A percentile compares a stretch with the other conserved stretches of the same genome.
Evolutionary conservation across 2,329 filamentous ascomycete species (phyloP).

Genomic region (Penicillium hordei): DNA sequence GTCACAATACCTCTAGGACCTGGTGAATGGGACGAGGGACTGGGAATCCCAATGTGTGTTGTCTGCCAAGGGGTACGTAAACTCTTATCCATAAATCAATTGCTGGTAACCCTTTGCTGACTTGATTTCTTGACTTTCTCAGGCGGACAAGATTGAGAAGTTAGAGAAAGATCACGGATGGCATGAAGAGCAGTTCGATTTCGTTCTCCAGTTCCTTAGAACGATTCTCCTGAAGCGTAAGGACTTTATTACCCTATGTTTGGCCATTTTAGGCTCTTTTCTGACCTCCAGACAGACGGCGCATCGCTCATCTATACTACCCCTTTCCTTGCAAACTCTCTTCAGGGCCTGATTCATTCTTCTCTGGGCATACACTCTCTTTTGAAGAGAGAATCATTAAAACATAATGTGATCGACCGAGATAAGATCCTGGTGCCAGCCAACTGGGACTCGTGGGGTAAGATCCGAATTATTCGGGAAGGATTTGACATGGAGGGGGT

Average conservation of each 20-base stretch:
- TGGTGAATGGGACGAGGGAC: slow-evolving; percentile 88
- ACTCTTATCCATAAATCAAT: not conserved
- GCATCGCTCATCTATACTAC: slow-evolving; percentile 83
- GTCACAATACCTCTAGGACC: slow-evolving; percentile 76
- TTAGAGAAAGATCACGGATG: slow-evolving; percentile 87
- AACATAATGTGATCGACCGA: slow-evolving; percentile 87
- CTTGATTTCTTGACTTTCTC: slow-evolving; percentile 1
- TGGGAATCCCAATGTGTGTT: slow-evolving; percentile 84
- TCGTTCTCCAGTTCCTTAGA: slow-evolving; percentile 87
- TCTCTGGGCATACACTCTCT: slow-evolving; percentile 83
- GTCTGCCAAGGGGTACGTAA: slow-evolving; percentile 86
- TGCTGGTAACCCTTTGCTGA: slow-evolving; percentile 22
- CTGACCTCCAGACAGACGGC: slow-evolving; percentile 58
- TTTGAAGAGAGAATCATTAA: slow-evolving; percentile 73
- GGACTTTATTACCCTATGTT: slow-evolving; percentile 34
- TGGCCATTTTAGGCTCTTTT: slow-evolving; percentile 1
- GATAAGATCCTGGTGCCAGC: slow-evolving; percentile 93
- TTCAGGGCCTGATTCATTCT: slow-evolving; percentile 79
- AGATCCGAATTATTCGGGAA: slow-evolving; percentile 87
- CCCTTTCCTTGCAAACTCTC: slow-evolving; percentile 70
- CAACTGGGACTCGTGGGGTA: slow-evolving; percentile 98
- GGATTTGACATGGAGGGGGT: slow-evolving; percentile 88
- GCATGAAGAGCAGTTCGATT: slow-evolving; percentile 96
- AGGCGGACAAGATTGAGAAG: slow-evolving; percentile 86
- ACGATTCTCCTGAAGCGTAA: slow-evolving; percentile 84